These are phyloP conservation scores for Crucihimalaya himalaica DNA, from an alignment of 345 rosid species.

Conservation along the genomic window DNA sequence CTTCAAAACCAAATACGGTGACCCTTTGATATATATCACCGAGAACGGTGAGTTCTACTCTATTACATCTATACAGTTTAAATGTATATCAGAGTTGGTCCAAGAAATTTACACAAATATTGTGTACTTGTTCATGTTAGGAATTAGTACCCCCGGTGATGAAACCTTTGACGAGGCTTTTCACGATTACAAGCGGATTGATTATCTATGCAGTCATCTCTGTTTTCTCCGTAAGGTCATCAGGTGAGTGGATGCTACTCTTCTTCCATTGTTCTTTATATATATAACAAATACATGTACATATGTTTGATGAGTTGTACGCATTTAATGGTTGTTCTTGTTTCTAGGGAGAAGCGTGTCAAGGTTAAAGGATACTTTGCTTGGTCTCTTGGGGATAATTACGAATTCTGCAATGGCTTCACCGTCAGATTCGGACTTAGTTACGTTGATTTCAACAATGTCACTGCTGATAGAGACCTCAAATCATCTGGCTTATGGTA, in stretches of 20 bases:
- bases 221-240: slow-evolving; percentile 30
- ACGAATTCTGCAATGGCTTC: slow-evolving; percentile 20
- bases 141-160: slow-evolving; percentile 6
- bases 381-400: slow-evolving; percentile 32
- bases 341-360: slow-evolving; percentile 1
- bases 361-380: slow-evolving; percentile 29
- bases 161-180: neutral
- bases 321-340: neutral
- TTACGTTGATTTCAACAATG: slow-evolving; percentile 4
- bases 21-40: slow-evolving; percentile 27
- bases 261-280: too few species aligned
- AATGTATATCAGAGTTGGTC: neutral
- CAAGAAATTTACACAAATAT: slow-evolving; percentile 1
- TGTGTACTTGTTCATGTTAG: slow-evolving; percentile 1
- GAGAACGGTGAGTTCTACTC: slow-evolving; percentile 29
- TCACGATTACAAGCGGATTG: slow-evolving; percentile 7
- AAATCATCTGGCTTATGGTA: slow-evolving; percentile 27
- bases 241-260: slow-evolving; percentile 15
- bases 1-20: neutral
- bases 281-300: too few species aligned
- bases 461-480: slow-evolving; percentile 22
- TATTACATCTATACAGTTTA: neutral
- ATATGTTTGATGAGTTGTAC: neutral
- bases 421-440: slow-evolving; percentile 29
- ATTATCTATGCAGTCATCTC: slow-evolving; percentile 35